Base-by-base conservation (phyloP, 805 yeast species). In the Candida chauliodis region DNA sequence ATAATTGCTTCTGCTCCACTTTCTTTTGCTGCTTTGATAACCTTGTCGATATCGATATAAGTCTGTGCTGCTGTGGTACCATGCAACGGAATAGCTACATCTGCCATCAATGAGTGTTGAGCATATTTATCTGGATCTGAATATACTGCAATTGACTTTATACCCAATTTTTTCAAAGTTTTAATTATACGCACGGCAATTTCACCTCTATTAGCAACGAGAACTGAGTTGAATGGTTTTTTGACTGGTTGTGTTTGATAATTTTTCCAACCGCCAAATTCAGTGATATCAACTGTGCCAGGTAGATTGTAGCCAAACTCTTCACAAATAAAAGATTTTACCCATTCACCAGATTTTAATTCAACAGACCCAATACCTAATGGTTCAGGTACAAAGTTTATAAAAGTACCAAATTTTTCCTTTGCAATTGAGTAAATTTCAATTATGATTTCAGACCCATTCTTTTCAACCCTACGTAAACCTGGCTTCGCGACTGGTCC, bases 181-280 rank as follows among this genome's bases (percentile, higher is more conserved):
- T 77, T 83, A 55, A 91, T 88, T 50, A 93, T 88, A 54, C 99
- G 73, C 21, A 90, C 97, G 2, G 99, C 97, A 53, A 91, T 91
- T 65, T 91, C 99, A 59, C 98, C 98, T 66, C 99, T 78, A 69
- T 91, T 91, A 28, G 98, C 98, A 38, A 91, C 93, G 40, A 91
- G 73, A n/a, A 91, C 96, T 8, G 83, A 75, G 15, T 79, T 71
- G 63, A 89, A 88, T 1, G 95, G 93, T 52, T 76, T 78, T 15
- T 52, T 51, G 16, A 48, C 48, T 25, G 64, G 53, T 41, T 55
- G 64, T 42, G 38, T 69, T 34, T 76, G 66, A 64, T 85, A 87
- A 2, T 71, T 64, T 58, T 81, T 79, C 91, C 96, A 91, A 4
- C 96, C 95, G 30, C 97, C 97, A 55, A 66, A 84, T 16, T 69